Evolutionary conservation across 2,329 filamentous ascomycete genomes (phyloP).

Genomic region (Setomelanomma holmii): DNA sequence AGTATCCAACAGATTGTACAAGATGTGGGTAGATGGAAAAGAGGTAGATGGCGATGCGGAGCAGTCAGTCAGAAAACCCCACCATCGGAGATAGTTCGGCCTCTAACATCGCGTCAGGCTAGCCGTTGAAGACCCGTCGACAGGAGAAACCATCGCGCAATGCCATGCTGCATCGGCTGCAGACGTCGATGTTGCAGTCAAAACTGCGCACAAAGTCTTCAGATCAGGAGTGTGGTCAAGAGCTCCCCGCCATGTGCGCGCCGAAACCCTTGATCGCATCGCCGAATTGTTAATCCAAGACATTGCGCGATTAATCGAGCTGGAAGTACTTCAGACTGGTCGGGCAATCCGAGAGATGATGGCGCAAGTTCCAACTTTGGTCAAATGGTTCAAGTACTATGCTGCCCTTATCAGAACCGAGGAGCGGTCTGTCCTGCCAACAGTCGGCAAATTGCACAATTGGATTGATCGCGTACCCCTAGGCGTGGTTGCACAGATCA

Average conservation of each 20-base stretch:
- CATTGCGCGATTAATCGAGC: conserved; percentile 64
- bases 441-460: conserved; percentile 61
- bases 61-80: conserved; percentile 51
- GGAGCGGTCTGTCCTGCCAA: conserved; percentile 71
- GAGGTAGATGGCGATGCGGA: conserved; percentile 53
- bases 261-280: conserved; percentile 67
- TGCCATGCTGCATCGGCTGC: conserved; percentile 58
- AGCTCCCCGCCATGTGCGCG: conserved; percentile 64
- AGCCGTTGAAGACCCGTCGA: conserved; percentile 62
- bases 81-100: conserved; percentile 8
- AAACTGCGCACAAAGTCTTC: conserved; percentile 56
- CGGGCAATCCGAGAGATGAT: conserved; percentile 73
- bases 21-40: conserved; percentile 54
- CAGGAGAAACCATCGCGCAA: conserved; percentile 59
- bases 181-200: conserved; percentile 55
- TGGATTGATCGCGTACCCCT: conserved; percentile 51
- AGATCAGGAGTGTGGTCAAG: conserved; percentile 64
- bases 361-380: conserved; percentile 70
- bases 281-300: conserved; percentile 61
- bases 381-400: conserved; percentile 76
- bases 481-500: conserved; percentile 49
- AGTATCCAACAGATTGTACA: conserved; percentile 19
- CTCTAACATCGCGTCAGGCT: conserved; percentile 50
- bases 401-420: conserved; percentile 71
- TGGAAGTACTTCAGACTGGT: conserved; percentile 73